Conservation (phyloP, 805 yeast genomes). For the Ascoidea tarda region DNA sequence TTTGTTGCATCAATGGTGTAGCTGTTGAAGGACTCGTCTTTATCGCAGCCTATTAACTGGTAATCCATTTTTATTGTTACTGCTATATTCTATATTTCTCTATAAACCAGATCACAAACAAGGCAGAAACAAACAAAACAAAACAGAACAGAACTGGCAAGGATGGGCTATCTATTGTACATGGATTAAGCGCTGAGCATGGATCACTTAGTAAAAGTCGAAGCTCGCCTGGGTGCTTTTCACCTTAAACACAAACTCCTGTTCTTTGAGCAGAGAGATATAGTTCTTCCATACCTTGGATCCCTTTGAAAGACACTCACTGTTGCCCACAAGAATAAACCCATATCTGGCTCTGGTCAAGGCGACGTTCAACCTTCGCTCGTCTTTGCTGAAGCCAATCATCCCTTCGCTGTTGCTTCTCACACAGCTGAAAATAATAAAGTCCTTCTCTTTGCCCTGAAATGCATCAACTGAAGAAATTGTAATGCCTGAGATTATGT, state of each 20-base stretch:
- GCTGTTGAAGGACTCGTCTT: too few relatives aligned
- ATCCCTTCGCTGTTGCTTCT: conserved; percentile 40
- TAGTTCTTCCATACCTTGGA: conserved; percentile 37
- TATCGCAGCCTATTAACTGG: too few relatives aligned
- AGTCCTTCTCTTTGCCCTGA: conserved; percentile 84
- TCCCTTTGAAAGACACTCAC: conserved; percentile 30
- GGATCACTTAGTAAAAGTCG: too few relatives aligned
- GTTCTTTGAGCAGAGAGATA: conserved; percentile 23
- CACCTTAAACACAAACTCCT: conserved; percentile 17
- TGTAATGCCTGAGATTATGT: conserved; percentile 28
- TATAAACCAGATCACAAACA: too few relatives aligned
- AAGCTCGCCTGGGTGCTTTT: not conserved
- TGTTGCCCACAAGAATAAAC: conserved; percentile 47
- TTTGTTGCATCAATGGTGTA: too few relatives aligned
- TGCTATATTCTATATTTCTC: too few relatives aligned
- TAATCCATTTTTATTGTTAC: too few relatives aligned
- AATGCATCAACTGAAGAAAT: conserved; percentile 72
- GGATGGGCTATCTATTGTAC: too few relatives aligned
- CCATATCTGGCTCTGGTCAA: conserved; percentile 58
- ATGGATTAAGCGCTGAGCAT: too few relatives aligned
- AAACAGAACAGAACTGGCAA: too few relatives aligned
- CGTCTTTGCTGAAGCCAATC: conserved; percentile 50
- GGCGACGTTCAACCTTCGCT: conserved; percentile 56
- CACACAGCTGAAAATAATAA: conserved; percentile 66
- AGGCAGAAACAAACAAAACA: too few relatives aligned